Evolutionary conservation across 139 green algal genomes (phyloP).

Genomic region (Asterochloris erici): DNA sequence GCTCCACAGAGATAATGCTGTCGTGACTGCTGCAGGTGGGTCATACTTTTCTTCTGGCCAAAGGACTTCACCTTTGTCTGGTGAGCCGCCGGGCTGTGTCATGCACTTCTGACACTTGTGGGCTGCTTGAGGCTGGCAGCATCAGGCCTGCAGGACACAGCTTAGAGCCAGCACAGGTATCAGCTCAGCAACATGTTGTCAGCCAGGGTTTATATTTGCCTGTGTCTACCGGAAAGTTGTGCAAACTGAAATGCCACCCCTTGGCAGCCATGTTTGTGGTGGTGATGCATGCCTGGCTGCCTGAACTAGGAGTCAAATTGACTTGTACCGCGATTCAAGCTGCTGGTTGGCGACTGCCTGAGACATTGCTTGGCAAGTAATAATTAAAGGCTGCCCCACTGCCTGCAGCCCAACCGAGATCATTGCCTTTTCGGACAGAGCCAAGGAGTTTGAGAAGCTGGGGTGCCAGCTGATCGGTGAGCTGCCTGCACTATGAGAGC

Average conservation of each 20-base stretch:
- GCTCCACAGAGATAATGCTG: no score
- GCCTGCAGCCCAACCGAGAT: conserved; percentile 51
- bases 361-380: neutral
- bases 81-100: no score
- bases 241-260: neutral
- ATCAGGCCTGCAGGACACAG: no score
- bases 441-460: conserved; percentile 78
- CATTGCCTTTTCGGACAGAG: conserved; percentile 79
- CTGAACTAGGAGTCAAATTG: neutral
- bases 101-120: no score
- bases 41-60: neutral
- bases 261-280: neutral
- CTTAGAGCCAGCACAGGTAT: no score
- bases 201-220: no score
- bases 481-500: conserved; percentile 39
- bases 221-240: neutral
- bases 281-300: neutral
- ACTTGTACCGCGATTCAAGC: neutral
- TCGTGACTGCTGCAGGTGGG: no score
- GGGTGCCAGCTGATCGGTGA: conserved; percentile 66
- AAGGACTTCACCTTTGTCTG: conserved; percentile 64
- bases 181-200: no score
- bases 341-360: neutral
- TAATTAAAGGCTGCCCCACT: conserved; percentile 50
- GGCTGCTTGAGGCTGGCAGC: no score